A percentile compares a stretch with the other conserved stretches of the same genome.
These are phyloP conservation scores for Podila epicladia DNA, from an alignment of 192 early-diverging fungal species.

Conservation along the genomic window DNA sequence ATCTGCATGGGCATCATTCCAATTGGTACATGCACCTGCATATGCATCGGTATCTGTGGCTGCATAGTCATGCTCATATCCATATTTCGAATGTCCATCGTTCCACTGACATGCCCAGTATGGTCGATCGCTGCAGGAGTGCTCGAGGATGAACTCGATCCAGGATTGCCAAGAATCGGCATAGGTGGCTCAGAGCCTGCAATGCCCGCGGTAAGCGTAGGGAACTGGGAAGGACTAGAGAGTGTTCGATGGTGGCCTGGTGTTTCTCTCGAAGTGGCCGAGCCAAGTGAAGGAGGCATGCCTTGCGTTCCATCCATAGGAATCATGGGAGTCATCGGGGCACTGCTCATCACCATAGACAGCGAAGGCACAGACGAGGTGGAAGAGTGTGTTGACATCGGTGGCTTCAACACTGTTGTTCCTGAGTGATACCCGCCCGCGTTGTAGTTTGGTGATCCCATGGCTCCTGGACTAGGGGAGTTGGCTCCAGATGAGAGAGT, in stretches of 20 bases:
- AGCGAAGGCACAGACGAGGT: constrained; percentile 36
- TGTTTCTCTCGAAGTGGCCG: not conserved
- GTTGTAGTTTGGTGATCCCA: not conserved
- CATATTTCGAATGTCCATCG: not conserved
- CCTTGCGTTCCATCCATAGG: not conserved
- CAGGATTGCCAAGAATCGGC: not conserved
- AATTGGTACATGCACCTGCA: not conserved
- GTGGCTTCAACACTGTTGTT: constrained; percentile 22
- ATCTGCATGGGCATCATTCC: not conserved
- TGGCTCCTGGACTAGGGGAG: constrained; percentile 25
- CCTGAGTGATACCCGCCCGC: constrained; percentile 1
- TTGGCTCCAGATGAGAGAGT: constrained; percentile 18
- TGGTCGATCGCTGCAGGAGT: not conserved
- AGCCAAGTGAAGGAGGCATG: not conserved
- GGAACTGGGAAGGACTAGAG: not conserved
- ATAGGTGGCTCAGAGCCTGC: not conserved
- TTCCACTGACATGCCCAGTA: not conserved
- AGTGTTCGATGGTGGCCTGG: not conserved
- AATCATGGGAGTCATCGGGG: constrained; percentile 7
- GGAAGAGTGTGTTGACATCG: constrained; percentile 34
- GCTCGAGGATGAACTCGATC: not conserved
- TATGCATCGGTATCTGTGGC: not conserved
- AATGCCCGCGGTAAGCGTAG: not conserved
- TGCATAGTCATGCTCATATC: not conserved
- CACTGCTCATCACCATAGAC: constrained; percentile 35